Conservation (phyloP, 2,329 filamentous ascomycete genomes). For the Alternaria triticina region DNA sequence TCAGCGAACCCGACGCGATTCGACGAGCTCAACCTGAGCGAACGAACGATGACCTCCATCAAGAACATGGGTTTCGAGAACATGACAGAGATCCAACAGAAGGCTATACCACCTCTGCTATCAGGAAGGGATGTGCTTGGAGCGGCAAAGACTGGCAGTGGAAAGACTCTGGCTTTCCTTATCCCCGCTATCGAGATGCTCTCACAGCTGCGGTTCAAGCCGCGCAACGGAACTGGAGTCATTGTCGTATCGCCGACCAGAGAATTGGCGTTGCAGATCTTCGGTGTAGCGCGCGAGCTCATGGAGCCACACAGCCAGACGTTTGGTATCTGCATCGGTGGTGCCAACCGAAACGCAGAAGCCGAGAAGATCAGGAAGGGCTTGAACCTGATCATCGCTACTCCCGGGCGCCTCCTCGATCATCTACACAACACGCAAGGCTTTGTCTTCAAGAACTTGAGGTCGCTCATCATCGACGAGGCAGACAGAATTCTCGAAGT, state of each 20-base stretch:
- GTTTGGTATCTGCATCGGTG: conserved; percentile 94
- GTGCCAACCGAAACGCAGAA: conserved; percentile 88
- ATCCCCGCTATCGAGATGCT: conserved; percentile 96
- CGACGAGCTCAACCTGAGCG: conserved; percentile 80
- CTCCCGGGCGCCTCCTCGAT: conserved; percentile 89
- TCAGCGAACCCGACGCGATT: conserved; percentile 73
- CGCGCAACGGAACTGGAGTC: conserved; percentile 82
- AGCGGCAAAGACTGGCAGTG: conserved; percentile 93
- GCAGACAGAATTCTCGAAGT: conserved; percentile 96
- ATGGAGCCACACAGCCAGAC: conserved; percentile 95
- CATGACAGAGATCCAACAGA: conserved; percentile 94
- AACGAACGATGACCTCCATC: conserved; percentile 88
- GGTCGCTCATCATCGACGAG: conserved; percentile 92
- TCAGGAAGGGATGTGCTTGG: conserved; percentile 89
- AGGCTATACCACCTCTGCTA: conserved; percentile 84
- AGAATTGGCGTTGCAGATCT: conserved; percentile 56
- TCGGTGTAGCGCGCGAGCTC: conserved; percentile 90
- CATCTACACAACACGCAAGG: conserved; percentile 90
- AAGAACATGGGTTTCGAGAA: conserved; percentile 89
- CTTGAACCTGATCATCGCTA: conserved; percentile 93
- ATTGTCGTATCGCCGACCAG: conserved; percentile 73
- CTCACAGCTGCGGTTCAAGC: conserved; percentile 88
- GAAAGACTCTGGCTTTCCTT: conserved; percentile 94
- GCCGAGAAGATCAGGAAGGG: conserved; percentile 94
- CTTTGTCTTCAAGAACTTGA: conserved; percentile 91